Base-by-base conservation (phyloP, 139 green algal genomes). In the Microglena sp. region DNA sequence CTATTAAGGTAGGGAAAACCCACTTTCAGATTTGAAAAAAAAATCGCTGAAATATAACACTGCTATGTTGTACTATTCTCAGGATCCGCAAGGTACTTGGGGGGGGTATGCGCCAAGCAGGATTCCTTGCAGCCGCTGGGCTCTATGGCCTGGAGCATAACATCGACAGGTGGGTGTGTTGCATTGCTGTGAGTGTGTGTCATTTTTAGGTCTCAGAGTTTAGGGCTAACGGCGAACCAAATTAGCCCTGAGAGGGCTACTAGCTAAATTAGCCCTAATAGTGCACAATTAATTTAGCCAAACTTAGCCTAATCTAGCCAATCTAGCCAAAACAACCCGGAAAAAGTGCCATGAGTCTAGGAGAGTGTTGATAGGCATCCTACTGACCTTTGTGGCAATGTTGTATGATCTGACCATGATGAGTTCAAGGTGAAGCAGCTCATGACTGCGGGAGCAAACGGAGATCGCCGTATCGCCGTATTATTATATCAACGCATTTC, bases 61-160 rank as follows among this genome's bases (percentile, higher is more conserved):
- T 26, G 27, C 15, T 29, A 61, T 33, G n/a, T 34, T 24, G 11
- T 24, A 43, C 7, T 61, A 11, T 22, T 43, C 57, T 64, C 66
- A 78, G 73, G 26, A 45, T 73, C 0, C 72, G 86, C 22, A 93
- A 93, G 74, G 73, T 82, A 62, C 71, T 88, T 26, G 84, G 87
- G 24, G 87, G 87, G 1, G 77, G 77, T 34, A 86, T 90, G 84
- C 66, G 84, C 26, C 84, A 93, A 71, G 80, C 77, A 18, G 79
- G 82, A 45, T 70, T 79, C 64, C 65, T 84, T 53, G 77, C 77
- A 22, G 77, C 70, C 27, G 73, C 77, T 5, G 77, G 77, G 22
- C 32, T 80, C 24, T 78, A 72, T 55, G 72, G 73, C 7, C 46
- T 84, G 59, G 11, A 60, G 32, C 45, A 79, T 62, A 73, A 79